These are phyloP conservation scores for Marasmius sp. DNA, from an alignment of 1,284 basidiomycete species.

Conservation along the genomic window DNA sequence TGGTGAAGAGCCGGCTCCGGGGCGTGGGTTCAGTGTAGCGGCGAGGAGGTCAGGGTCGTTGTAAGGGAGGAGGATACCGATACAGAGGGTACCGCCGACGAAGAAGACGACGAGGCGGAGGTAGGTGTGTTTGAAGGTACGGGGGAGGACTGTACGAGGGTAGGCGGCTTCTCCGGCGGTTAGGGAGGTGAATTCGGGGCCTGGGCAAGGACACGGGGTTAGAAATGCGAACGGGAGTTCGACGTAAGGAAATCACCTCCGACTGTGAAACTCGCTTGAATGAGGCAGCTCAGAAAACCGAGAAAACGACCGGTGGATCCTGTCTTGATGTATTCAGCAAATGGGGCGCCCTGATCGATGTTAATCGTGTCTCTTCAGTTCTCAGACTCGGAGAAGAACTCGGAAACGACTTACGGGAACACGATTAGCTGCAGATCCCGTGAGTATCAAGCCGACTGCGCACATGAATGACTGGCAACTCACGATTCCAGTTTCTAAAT, in stretches of 20 bases:
- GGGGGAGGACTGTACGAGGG: slow-evolving; percentile 40
- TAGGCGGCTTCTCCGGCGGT: slow-evolving; percentile 45
- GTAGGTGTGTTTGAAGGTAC: slow-evolving; percentile 43
- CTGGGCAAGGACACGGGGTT: too few species aligned
- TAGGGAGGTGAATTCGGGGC: slow-evolving; percentile 50
- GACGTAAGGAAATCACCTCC: slow-evolving; percentile 25
- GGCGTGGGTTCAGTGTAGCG: slow-evolving; percentile 44
- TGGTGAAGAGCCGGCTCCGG: slow-evolving; percentile 57
- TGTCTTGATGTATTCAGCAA: slow-evolving; percentile 42
- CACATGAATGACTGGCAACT: slow-evolving; percentile 13
- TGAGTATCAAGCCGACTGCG: background rate
- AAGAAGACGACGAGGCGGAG: slow-evolving; percentile 52
- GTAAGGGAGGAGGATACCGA: slow-evolving; percentile 71
- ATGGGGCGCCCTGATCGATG: slow-evolving; percentile 36
- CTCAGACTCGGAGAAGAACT: slow-evolving; percentile 18
- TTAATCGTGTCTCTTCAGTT: background rate
- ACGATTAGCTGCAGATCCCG: background rate
- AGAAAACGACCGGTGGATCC: slow-evolving; percentile 44
- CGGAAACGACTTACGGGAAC: slow-evolving; percentile 17
- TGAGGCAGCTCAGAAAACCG: slow-evolving; percentile 46
- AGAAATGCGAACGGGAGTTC: background rate
- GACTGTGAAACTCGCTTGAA: slow-evolving; percentile 48
- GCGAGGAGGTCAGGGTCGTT: slow-evolving; percentile 52
- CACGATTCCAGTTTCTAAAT: slow-evolving; percentile 57
- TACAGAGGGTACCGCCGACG: slow-evolving; percentile 53